Evolutionary conservation across 2,329 filamentous ascomycete genomes (phyloP).

Genomic region (Pseudogymnoascus sp.): DNA sequence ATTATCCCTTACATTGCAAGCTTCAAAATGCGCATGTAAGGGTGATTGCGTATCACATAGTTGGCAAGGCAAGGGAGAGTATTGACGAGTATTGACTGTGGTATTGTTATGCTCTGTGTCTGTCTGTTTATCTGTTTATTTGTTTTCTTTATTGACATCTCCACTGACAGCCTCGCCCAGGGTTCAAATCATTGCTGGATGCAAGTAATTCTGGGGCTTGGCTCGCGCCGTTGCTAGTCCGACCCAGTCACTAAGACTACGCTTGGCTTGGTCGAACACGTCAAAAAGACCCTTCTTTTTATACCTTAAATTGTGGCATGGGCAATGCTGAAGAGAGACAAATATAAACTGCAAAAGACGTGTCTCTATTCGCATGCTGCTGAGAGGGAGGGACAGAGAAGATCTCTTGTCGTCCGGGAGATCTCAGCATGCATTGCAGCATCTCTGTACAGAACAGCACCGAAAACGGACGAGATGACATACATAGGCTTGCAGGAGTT

Average conservation of each 20-base stretch:
- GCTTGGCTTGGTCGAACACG: neutral
- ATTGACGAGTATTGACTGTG: neutral
- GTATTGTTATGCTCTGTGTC: neutral
- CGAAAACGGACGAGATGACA: constrained; percentile 1
- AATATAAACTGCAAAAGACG: neutral
- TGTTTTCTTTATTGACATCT: constrained; percentile 1
- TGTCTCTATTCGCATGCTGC: neutral
- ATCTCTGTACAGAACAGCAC: neutral
- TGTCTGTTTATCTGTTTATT: neutral
- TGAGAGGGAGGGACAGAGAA: neutral
- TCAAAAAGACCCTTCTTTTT: constrained; percentile 6
- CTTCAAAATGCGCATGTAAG: neutral
- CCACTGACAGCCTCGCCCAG: constrained; percentile 3
- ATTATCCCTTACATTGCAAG: neutral
- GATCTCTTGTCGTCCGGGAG: neutral
- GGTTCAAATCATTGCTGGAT: neutral
- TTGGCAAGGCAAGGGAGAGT: neutral
- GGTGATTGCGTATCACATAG: neutral
- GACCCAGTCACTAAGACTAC: constrained; percentile 4
- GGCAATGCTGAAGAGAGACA: neutral
- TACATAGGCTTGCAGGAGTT: neutral
- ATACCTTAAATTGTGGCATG: neutral
- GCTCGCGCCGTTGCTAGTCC: constrained; percentile 2
- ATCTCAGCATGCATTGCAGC: neutral
- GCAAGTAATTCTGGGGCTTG: constrained; percentile 7